phyloP scores from a whole-genome alignment of 306 rosid species.

The Benincasa hispida region DNA sequence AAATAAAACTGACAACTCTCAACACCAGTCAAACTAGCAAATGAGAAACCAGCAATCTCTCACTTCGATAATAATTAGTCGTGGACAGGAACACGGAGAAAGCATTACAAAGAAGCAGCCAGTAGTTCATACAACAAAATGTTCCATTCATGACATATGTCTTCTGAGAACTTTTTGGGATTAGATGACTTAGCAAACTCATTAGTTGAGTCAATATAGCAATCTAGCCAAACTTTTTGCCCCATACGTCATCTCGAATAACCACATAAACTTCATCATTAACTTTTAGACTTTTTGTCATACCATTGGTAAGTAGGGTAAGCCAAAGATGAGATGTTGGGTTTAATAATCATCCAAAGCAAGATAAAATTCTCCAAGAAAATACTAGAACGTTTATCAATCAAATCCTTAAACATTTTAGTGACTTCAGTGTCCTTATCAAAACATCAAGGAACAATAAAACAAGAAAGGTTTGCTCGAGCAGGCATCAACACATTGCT shows the following conservation, averaged over 20 bases:
- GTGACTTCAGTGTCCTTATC: neutral
- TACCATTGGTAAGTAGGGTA: neutral
- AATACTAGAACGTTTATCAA: neutral
- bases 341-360: neutral
- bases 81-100: neutral
- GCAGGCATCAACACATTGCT: neutral
- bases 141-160: neutral
- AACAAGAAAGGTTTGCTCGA: neutral
- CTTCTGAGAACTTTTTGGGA: neutral
- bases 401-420: neutral
- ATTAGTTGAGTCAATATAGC: neutral
- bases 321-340: neutral
- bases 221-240: neutral
- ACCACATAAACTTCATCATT: neutral
- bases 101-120: neutral
- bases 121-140: neutral
- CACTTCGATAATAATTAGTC: neutral
- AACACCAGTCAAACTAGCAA: neutral
- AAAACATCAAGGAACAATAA: neutral
- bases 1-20: neutral
- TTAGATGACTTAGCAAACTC: neutral
- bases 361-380: slow-evolving; percentile 12
- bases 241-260: neutral
- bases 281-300: neutral
- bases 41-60: neutral